Evolutionary conservation across 2,329 filamentous ascomycete species (phyloP).

Genomic region (Talaromyces sp.): DNA sequence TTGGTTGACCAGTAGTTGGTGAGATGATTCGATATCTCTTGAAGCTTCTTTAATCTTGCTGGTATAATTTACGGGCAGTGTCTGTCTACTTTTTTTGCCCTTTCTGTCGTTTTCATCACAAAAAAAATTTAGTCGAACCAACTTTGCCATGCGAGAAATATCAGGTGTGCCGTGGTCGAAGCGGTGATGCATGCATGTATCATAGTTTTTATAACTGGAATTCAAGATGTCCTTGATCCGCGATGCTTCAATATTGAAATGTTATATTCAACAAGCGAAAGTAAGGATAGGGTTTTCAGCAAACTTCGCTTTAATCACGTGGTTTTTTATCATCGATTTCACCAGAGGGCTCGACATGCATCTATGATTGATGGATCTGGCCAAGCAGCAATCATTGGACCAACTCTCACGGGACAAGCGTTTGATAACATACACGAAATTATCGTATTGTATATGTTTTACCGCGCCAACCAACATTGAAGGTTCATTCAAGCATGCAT

Average conservation of each 20-base stretch:
- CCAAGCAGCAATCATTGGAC: neutral
- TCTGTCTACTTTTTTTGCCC: neutral
- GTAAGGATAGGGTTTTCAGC: too few species aligned
- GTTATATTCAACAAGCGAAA: too few species aligned
- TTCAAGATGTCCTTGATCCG: neutral
- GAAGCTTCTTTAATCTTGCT: neutral
- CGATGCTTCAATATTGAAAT: neutral
- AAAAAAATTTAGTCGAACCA: neutral
- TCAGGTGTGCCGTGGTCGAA: neutral
- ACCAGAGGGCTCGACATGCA: too few species aligned
- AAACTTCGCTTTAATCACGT: neutral
- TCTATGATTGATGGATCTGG: neutral
- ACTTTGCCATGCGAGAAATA: neutral
- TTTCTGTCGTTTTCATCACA: neutral
- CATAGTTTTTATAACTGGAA: neutral
- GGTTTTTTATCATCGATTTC: neutral
- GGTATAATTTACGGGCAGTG: neutral
- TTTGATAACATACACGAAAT: neutral
- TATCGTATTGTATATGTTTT: neutral
- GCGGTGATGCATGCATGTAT: neutral
- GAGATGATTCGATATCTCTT: neutral
- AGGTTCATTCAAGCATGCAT: neutral
- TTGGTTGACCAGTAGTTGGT: neutral
- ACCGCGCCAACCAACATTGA: too few species aligned
- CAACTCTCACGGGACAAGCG: too few species aligned